A percentile compares a stretch with the other conserved stretches of the same genome.
Conservation (phyloP, 768 basidiomycete genomes). For the Mycena amicta region DNA sequence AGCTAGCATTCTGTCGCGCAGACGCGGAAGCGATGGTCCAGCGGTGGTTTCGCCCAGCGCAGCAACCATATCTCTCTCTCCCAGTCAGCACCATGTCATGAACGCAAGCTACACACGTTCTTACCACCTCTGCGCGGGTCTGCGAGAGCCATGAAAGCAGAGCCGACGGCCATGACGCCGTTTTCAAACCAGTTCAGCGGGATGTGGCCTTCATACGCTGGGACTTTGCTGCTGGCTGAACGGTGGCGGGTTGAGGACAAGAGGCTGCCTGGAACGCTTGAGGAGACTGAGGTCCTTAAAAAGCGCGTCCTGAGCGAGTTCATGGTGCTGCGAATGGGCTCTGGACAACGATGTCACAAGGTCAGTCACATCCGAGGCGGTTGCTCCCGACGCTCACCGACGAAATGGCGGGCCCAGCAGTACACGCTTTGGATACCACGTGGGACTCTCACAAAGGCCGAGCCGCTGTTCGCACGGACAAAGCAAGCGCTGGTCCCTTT, state of each 20-base stretch:
- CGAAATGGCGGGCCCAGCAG: too few species aligned
- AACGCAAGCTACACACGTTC: constrained; percentile 26
- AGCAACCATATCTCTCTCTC: constrained; percentile 86
- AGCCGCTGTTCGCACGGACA: too few species aligned
- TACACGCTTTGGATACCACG: too few species aligned
- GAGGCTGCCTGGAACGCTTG: not conserved
- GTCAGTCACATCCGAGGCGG: too few species aligned
- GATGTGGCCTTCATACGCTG: constrained; percentile 79
- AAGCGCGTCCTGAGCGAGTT: constrained; percentile 2
- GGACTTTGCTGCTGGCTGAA: constrained; percentile 29
- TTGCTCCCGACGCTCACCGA: too few species aligned
- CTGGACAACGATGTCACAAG: too few species aligned
- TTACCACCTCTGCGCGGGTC: constrained; percentile 86
- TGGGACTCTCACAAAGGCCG: too few species aligned
- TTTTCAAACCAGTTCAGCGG: constrained; percentile 84
- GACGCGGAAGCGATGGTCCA: constrained; percentile 69
- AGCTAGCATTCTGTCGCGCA: constrained; percentile 77
- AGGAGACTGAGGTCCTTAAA: not conserved
- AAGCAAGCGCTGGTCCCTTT: too few species aligned
- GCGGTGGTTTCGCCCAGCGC: constrained; percentile 93
- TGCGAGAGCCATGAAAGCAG: constrained; percentile 77
- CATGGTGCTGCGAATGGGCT: too few species aligned
- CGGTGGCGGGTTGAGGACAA: constrained; percentile 8
- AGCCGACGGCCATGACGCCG: constrained; percentile 82
- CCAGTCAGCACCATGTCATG: not conserved